These are phyloP conservation scores for Noccaea caerulescens DNA, from an alignment of 345 rosid genomes.

Conservation along the genomic window DNA sequence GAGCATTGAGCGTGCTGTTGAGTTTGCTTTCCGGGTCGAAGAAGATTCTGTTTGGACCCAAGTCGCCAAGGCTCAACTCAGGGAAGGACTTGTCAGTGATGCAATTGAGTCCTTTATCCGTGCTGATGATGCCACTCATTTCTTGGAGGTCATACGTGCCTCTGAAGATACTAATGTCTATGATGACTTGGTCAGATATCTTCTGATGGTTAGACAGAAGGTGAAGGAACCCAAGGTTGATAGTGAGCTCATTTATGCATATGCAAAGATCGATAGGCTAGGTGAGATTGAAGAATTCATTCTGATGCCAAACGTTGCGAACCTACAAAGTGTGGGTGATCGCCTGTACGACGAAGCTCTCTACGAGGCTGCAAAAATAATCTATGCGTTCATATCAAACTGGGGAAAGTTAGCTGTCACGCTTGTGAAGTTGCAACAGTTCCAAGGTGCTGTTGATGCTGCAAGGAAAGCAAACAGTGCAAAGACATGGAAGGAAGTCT, in stretches of 20 bases:
- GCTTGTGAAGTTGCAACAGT: slow-evolving; percentile 90
- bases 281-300: slow-evolving; percentile 92
- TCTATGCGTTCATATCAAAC: slow-evolving; percentile 93
- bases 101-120: slow-evolving; percentile 96
- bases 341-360: slow-evolving; percentile 83
- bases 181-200: slow-evolving; percentile 93
- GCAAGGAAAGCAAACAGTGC: slow-evolving; percentile 99
- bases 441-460: slow-evolving; percentile 99
- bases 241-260: slow-evolving; percentile 91
- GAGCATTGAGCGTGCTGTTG: slow-evolving; percentile 88
- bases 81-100: slow-evolving; percentile 95
- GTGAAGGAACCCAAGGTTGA: slow-evolving; percentile 94
- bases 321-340: slow-evolving; percentile 92
- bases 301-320: slow-evolving; percentile 98
- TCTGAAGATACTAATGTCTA: slow-evolving; percentile 79
- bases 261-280: slow-evolving; percentile 94
- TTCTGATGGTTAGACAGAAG: slow-evolving; percentile 97
- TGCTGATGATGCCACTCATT: slow-evolving; percentile 86
- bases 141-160: slow-evolving; percentile 77
- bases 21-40: slow-evolving; percentile 96
- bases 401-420: slow-evolving; percentile 98
- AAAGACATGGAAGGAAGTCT: slow-evolving; percentile 99
- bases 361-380: slow-evolving; percentile 95
- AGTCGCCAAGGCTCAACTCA: slow-evolving; percentile 92
- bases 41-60: slow-evolving; percentile 98